Evolutionary conservation across 1,284 basidiomycete species (phyloP).

Genomic region (Apiotrichum laibachii): DNA sequence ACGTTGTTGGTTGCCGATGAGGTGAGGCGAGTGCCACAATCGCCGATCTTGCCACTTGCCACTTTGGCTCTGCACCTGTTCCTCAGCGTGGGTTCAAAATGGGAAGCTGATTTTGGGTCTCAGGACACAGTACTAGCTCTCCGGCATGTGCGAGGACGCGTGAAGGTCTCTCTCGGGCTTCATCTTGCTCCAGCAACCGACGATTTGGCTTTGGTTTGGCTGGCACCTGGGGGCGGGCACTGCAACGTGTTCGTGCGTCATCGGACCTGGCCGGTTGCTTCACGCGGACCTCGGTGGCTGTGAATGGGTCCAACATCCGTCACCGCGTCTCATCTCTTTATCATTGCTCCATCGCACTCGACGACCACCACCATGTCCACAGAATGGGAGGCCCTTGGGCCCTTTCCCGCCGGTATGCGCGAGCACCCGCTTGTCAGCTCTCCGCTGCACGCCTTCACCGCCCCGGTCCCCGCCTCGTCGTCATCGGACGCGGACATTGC

Average conservation of each 20-base stretch:
- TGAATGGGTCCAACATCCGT: too few species aligned
- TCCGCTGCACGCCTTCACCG: slow-evolving; percentile 35
- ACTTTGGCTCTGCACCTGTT: too few species aligned
- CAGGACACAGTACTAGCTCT: too few species aligned
- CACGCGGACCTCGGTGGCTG: too few species aligned
- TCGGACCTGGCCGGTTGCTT: background rate
- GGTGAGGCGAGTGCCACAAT: too few species aligned
- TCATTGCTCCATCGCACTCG: background rate
- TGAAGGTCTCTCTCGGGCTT: too few species aligned
- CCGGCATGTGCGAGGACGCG: too few species aligned
- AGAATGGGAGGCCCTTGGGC: slow-evolving; percentile 34
- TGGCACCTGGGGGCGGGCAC: background rate
- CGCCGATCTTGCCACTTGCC: too few species aligned
- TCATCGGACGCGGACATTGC: slow-evolving; percentile 29
- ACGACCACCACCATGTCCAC: background rate
- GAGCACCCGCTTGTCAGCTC: slow-evolving; percentile 43
- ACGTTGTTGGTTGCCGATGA: too few species aligned
- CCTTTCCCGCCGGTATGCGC: slow-evolving; percentile 46
- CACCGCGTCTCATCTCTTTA: background rate
- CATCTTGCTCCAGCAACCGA: too few species aligned
- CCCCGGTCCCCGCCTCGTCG: background rate
- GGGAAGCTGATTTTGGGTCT: too few species aligned
- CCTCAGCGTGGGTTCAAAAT: too few species aligned
- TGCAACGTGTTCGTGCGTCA: background rate
- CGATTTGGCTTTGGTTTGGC: background rate